Evolutionary conservation across 805 yeast genomes (phyloP).

Genomic region (Monosporozyma siamensis): DNA sequence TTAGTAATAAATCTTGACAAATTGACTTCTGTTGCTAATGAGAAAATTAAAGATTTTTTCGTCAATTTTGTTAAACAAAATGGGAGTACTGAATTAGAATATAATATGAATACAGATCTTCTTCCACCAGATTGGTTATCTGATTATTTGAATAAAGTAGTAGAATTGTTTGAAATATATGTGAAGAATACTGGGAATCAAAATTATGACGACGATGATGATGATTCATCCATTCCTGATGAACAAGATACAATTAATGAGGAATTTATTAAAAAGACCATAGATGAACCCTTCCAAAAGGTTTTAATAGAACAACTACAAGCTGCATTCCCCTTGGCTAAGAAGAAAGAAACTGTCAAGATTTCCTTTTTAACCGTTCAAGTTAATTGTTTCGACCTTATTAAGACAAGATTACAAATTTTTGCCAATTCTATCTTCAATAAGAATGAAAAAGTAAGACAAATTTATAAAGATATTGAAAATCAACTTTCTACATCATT

Average conservation of each 20-base stretch:
- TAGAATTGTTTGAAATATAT: conserved; percentile 50
- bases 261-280: conserved; percentile 33
- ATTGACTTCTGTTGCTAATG: conserved; percentile 14
- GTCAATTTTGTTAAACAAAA: conserved; percentile 16
- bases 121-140: conserved; percentile 80
- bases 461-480: conserved; percentile 21
- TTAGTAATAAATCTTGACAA: conserved; percentile 15
- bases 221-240: conserved; percentile 13
- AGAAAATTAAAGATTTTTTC: conserved; percentile 16
- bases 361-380: conserved; percentile 33
- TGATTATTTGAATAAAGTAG: conserved; percentile 40
- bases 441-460: conserved; percentile 22
- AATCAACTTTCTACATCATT: conserved; percentile 26
- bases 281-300: conserved; percentile 34
- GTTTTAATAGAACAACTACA: conserved; percentile 23
- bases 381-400: conserved; percentile 52
- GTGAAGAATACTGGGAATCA: conserved; percentile 27
- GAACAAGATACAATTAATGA: conserved; percentile 26
- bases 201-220: conserved; percentile 20
- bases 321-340: conserved; percentile 24
- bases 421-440: conserved; percentile 29
- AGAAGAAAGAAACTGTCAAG: conserved; percentile 20
- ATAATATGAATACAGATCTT: conserved; percentile 39
- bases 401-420: conserved; percentile 42
- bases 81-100: conserved; percentile 10